phyloP scores from a whole-genome alignment of 2,329 filamentous ascomycete genomes.

The Xylariaceae sp. region DNA sequence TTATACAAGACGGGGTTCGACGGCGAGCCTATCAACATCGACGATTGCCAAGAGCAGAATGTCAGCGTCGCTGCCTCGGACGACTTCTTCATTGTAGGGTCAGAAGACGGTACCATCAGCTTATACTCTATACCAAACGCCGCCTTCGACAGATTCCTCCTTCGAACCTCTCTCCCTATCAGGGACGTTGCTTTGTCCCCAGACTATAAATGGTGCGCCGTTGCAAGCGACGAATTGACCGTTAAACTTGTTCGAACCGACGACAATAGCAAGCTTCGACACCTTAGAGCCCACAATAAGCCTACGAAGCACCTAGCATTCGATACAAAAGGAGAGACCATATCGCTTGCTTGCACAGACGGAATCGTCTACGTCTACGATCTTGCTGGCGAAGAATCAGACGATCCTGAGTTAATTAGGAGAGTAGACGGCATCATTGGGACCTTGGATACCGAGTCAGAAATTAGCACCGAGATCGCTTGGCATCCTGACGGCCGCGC shows the following conservation, averaged over 20 bases:
- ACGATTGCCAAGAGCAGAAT: slow-evolving; percentile 89
- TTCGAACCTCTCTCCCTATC: slow-evolving; percentile 84
- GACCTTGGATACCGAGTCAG: slow-evolving; percentile 76
- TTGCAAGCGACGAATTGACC: slow-evolving; percentile 93
- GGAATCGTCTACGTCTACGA: slow-evolving; percentile 92
- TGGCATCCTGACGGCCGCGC: slow-evolving; percentile 97
- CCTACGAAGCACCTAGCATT: slow-evolving; percentile 93
- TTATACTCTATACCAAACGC: slow-evolving; percentile 82
- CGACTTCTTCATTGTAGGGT: slow-evolving; percentile 85
- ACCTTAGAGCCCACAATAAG: slow-evolving; percentile 82
- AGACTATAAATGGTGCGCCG: slow-evolving; percentile 86
- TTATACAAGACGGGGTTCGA: slow-evolving; percentile 91
- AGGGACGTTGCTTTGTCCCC: slow-evolving; percentile 84
- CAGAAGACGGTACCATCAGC: slow-evolving; percentile 95
- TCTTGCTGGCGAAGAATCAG: slow-evolving; percentile 60
- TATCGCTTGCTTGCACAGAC: slow-evolving; percentile 86
- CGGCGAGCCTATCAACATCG: slow-evolving; percentile 90
- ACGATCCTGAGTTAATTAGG: slow-evolving; percentile 80
- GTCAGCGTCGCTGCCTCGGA: slow-evolving; percentile 77
- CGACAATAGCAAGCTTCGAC: slow-evolving; percentile 78
- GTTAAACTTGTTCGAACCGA: slow-evolving; percentile 87
- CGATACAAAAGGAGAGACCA: slow-evolving; percentile 76
- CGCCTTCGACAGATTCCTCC: slow-evolving; percentile 79
- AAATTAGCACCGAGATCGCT: slow-evolving; percentile 74
- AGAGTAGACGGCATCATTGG: slow-evolving; percentile 88